Evolutionary conservation across 768 basidiomycete species (phyloP).

Genomic region (Boletus bicolor): DNA sequence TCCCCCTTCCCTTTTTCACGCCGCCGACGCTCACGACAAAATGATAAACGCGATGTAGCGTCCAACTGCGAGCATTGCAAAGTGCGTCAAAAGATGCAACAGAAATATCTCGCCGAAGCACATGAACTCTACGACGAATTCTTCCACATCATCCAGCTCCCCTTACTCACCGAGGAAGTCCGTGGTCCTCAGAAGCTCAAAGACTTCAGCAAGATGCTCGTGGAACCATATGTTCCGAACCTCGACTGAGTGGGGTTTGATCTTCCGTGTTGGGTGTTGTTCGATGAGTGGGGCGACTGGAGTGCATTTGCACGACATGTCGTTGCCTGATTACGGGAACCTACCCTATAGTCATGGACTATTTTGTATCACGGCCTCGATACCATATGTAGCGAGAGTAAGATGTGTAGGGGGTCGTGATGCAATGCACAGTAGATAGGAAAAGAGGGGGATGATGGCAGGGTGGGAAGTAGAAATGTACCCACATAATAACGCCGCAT

Average conservation of each 20-base stretch:
- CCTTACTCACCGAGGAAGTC: slow-evolving; percentile 94
- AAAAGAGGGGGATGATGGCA: no score
- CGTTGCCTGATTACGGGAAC: not conserved
- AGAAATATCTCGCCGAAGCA: slow-evolving; percentile 94
- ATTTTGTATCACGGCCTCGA: slow-evolving; percentile 3
- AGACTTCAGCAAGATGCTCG: slow-evolving; percentile 90
- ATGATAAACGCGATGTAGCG: slow-evolving; percentile 39
- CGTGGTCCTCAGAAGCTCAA: slow-evolving; percentile 91
- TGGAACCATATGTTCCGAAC: slow-evolving; percentile 68
- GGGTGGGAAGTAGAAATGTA: not conserved
- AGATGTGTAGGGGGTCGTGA: not conserved
- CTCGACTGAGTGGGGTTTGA: slow-evolving; percentile 16
- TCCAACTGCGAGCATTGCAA: slow-evolving; percentile 95
- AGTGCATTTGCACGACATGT: not conserved
- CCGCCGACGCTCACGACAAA: not conserved
- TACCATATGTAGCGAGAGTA: slow-evolving; percentile 9
- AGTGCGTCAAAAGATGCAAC: slow-evolving; percentile 96
- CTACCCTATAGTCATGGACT: slow-evolving; percentile 1
- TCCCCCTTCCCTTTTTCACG: not conserved
- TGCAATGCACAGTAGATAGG: not conserved
- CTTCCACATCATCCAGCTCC: slow-evolving; percentile 94
- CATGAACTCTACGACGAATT: slow-evolving; percentile 98
- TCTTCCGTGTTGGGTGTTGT: not conserved
- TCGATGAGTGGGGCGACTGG: not conserved
- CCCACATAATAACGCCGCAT: no score